A percentile compares a stretch with the other conserved stretches of the same genome.
These are phyloP conservation scores for Blastobotrys robertii DNA, from an alignment of 805 yeast species.

Conservation along the genomic window DNA sequence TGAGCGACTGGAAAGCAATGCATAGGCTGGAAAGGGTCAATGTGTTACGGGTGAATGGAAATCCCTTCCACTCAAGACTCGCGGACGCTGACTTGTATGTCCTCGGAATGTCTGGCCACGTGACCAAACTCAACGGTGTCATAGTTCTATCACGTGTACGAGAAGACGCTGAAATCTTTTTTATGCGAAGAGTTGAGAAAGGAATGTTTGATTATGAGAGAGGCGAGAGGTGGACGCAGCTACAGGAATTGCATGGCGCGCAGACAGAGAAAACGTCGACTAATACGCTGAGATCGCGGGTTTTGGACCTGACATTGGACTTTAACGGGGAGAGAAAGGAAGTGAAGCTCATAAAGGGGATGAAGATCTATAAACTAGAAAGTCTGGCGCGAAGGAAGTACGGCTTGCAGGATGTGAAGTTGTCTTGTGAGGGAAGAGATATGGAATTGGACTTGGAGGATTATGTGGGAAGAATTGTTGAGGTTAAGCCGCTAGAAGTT, in stretches of 20 bases:
- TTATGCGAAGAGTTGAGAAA: conserved; percentile 41
- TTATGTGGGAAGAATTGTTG: no score
- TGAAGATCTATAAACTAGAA: conserved; percentile 30
- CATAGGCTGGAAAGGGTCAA: conserved; percentile 30
- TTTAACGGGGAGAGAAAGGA: conserved; percentile 5
- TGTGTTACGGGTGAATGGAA: conserved; percentile 41
- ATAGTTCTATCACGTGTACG: conserved; percentile 38
- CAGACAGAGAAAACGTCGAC: conserved; percentile 7
- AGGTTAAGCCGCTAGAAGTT: no score
- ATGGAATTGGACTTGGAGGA: no score
- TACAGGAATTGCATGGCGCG: conserved; percentile 31
- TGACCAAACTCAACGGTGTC: conserved; percentile 51
- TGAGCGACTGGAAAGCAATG: conserved; percentile 39
- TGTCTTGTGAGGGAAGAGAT: no score
- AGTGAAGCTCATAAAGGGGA: conserved; percentile 20
- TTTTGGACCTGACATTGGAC: conserved; percentile 14
- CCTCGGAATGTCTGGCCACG: conserved; percentile 36
- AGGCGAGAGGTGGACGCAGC: conserved; percentile 33
- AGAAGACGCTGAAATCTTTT: conserved; percentile 57
- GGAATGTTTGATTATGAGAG: conserved; percentile 16
- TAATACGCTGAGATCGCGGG: conserved; percentile 12
- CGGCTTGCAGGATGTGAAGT: no score
- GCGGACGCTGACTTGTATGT: conserved; percentile 24
- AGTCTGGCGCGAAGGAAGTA: no score
- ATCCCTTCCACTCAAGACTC: conserved; percentile 31